These are phyloP conservation scores for Stemphylium vesicarium DNA, from an alignment of 2,329 filamentous ascomycete species.

Conservation along the genomic window DNA sequence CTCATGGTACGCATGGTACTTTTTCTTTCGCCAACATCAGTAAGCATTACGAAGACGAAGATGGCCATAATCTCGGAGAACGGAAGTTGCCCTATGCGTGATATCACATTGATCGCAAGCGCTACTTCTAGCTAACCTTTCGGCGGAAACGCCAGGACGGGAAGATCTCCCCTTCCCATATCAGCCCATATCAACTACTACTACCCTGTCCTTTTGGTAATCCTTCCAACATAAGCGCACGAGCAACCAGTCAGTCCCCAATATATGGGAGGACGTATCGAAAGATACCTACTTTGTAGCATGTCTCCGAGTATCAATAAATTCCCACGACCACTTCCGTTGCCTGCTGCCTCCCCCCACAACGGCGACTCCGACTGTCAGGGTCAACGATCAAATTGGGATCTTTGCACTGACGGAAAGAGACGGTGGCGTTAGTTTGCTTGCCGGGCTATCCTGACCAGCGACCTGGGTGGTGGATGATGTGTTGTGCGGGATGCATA, in stretches of 20 bases:
- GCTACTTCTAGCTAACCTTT: not conserved
- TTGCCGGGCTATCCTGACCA: constrained; percentile 7
- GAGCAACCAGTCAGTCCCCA: not conserved
- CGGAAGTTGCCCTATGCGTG: not conserved
- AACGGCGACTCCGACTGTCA: not conserved
- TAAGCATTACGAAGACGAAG: too few species aligned
- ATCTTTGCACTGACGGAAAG: not conserved
- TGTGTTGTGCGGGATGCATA: constrained; percentile 1
- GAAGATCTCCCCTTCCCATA: not conserved
- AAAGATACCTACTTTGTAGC: not conserved
- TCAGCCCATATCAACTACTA: not conserved
- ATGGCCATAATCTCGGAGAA: too few species aligned
- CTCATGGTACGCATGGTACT: too few species aligned
- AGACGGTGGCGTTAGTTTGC: not conserved
- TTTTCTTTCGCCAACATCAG: too few species aligned
- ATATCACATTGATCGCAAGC: not conserved
- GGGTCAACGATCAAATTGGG: not conserved
- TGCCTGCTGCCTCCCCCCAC: too few species aligned
- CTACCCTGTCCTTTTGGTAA: not conserved
- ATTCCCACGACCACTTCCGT: not conserved
- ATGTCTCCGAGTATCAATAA: not conserved
- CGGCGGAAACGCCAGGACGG: constrained; percentile 15
- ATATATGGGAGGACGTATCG: not conserved
- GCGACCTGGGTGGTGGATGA: constrained; percentile 3
- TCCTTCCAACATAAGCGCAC: not conserved